Conservation (phyloP, 441 rosid species). For the Euphorbia corollata region DNA sequence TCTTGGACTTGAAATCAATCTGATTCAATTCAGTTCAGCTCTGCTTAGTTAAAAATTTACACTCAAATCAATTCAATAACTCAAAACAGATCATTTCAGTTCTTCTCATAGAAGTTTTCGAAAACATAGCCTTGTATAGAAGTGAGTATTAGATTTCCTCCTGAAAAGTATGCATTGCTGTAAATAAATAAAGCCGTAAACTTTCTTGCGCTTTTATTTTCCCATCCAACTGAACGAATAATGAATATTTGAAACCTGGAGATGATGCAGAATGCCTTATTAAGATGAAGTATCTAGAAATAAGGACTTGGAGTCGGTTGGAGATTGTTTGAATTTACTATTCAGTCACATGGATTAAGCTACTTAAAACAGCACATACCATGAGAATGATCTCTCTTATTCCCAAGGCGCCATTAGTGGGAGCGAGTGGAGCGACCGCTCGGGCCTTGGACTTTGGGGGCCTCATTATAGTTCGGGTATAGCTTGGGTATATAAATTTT, state of each 20-base stretch:
- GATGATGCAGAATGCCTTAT: background rate
- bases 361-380: background rate
- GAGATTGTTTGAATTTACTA: background rate
- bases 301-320: background rate
- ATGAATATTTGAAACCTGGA: background rate
- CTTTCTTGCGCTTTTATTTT: background rate
- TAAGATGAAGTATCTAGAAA: conserved; percentile 2
- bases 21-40: too few relatives aligned
- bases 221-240: background rate
- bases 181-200: background rate
- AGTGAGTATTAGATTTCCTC: background rate
- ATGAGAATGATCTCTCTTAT: background rate
- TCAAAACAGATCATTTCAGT: too few relatives aligned
- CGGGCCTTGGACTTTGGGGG: too few relatives aligned
- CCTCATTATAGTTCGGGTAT: too few relatives aligned
- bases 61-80: too few relatives aligned
- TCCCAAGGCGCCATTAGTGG: too few relatives aligned
- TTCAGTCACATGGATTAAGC: background rate
- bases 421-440: too few relatives aligned
- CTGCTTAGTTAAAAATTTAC: too few relatives aligned
- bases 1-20: too few relatives aligned
- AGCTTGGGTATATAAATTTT: too few relatives aligned
- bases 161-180: background rate
- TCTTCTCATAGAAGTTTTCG: too few relatives aligned
- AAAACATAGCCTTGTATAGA: background rate